A percentile compares a stretch with the other conserved stretches of the same genome.
Evolutionary conservation across 1,284 basidiomycete species (phyloP).

Genomic region (Boletus sp.): DNA sequence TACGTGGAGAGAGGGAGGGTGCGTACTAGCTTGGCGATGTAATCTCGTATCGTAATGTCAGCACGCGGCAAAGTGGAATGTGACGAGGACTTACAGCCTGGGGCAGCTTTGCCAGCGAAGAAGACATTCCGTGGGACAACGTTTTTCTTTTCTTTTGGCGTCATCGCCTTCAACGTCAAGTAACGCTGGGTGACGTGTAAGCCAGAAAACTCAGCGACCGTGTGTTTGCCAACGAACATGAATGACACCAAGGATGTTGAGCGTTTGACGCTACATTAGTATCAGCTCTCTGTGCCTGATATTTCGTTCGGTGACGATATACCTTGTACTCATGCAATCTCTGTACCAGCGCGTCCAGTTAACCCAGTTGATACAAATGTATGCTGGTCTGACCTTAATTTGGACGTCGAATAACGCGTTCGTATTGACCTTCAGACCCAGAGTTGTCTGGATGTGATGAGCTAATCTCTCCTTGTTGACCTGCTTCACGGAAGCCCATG

Average conservation of each 20-base stretch:
- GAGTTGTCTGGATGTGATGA: constrained; percentile 67
- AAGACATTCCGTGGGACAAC: constrained; percentile 78
- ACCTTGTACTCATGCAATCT: constrained; percentile 88
- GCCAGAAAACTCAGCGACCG: background rate
- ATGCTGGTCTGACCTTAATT: constrained; percentile 60
- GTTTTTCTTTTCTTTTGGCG: constrained; percentile 74
- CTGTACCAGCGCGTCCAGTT: constrained; percentile 32
- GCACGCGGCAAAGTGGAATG: background rate
- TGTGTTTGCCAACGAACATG: constrained; percentile 48
- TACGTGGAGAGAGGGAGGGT: background rate
- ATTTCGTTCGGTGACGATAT: background rate
- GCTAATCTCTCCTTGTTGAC: constrained; percentile 84
- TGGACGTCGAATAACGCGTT: constrained; percentile 89
- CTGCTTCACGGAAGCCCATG: constrained; percentile 82
- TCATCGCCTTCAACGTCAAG: constrained; percentile 74
- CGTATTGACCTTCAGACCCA: constrained; percentile 74
- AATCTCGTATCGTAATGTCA: constrained; percentile 42
- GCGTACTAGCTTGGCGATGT: constrained; percentile 72
- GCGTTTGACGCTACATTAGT: constrained; percentile 62
- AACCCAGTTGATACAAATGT: background rate
- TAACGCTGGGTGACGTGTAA: constrained; percentile 56
- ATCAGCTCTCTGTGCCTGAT: background rate
- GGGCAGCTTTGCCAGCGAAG: constrained; percentile 88
- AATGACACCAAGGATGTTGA: constrained; percentile 84
- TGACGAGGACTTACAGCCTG: constrained; percentile 57